Percentiles rank a stretch among this genome's conserved stretches.
phyloP scores from a whole-genome alignment of 2,329 filamentous ascomycete genomes.

The Microdochium nivale region DNA sequence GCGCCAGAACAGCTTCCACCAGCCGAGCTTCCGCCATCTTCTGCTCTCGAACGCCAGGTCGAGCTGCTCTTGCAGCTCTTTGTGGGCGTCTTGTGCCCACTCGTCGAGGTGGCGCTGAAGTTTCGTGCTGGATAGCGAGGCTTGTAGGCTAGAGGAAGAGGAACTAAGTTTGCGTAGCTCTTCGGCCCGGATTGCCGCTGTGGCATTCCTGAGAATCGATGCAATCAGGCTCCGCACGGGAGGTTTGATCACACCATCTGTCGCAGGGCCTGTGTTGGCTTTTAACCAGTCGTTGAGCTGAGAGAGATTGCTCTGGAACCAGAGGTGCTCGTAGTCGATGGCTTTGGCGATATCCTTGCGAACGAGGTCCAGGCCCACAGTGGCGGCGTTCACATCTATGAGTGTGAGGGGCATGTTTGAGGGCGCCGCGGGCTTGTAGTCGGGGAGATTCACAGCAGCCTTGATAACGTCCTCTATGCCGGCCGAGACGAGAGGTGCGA shows the following conservation, averaged over 20 bases:
- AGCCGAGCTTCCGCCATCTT: slow-evolving; percentile 72
- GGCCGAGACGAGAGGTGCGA: slow-evolving; percentile 32
- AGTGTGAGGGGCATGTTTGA: slow-evolving; percentile 36
- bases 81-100: slow-evolving; percentile 76
- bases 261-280: slow-evolving; percentile 28
- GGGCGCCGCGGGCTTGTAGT: slow-evolving; percentile 26
- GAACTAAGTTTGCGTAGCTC: slow-evolving; percentile 29
- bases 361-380: slow-evolving; percentile 56
- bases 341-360: slow-evolving; percentile 63
- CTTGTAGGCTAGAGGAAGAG: slow-evolving; percentile 18
- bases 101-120: slow-evolving; percentile 52
- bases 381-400: slow-evolving; percentile 57
- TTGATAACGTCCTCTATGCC: slow-evolving; percentile 33
- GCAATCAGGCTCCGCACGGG: slow-evolving; percentile 58
- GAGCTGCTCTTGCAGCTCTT: slow-evolving; percentile 73
- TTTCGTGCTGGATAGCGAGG: slow-evolving; percentile 27
- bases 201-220: slow-evolving; percentile 53
- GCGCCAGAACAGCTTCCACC: slow-evolving; percentile 95
- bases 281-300: slow-evolving; percentile 58
- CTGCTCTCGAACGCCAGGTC: slow-evolving; percentile 68
- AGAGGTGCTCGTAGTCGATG: slow-evolving; percentile 62
- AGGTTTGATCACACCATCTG: slow-evolving; percentile 47
- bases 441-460: slow-evolving; percentile 49
- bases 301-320: slow-evolving; percentile 65
- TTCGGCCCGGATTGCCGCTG: slow-evolving; percentile 39